Conservation (phyloP, 148 eudicot genomes). For the Oxyria digyna region DNA sequence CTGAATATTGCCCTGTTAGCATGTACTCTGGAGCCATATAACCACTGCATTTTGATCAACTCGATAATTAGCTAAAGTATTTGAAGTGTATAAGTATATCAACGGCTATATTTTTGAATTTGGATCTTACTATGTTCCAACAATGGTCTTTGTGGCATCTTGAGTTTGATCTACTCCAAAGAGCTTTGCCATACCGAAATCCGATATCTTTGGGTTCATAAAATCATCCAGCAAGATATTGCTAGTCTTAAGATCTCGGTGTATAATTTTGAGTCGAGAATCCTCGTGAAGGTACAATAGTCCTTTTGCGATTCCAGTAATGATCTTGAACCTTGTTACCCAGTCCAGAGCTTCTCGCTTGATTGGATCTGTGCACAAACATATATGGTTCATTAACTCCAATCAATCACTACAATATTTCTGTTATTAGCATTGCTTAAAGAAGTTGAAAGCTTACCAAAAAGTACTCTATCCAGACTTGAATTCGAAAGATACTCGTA, state of each 20-base stretch:
- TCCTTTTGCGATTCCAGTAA: conserved; percentile 6
- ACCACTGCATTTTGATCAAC: not conserved
- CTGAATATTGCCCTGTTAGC: conserved; percentile 7
- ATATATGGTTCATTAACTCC: not conserved
- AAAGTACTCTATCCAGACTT: conserved; percentile 13
- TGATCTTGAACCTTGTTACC: conserved; percentile 2
- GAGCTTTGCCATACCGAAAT: conserved; percentile 11
- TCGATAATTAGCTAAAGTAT: not conserved
- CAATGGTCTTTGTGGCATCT: conserved; percentile 8
- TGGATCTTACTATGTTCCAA: conserved; percentile 5
- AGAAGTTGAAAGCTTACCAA: not conserved
- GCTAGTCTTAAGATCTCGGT: conserved; percentile 21
- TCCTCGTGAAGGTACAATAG: conserved; percentile 24
- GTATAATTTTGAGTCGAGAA: conserved; percentile 21
- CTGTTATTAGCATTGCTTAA: not conserved
- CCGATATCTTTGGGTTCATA: conserved; percentile 27
- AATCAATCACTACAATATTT: not conserved
- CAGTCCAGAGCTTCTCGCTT: conserved; percentile 2
- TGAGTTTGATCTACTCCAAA: conserved; percentile 8
- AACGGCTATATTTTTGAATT: not conserved
- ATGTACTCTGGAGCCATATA: conserved; percentile 10
- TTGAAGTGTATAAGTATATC: not conserved
- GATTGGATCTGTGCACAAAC: not conserved
- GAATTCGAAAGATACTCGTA: conserved; percentile 17
- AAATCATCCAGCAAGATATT: conserved; percentile 19